These are phyloP conservation scores for Pseudogymnoascus sp. DNA, from an alignment of 2,329 filamentous ascomycete species.

Conservation along the genomic window DNA sequence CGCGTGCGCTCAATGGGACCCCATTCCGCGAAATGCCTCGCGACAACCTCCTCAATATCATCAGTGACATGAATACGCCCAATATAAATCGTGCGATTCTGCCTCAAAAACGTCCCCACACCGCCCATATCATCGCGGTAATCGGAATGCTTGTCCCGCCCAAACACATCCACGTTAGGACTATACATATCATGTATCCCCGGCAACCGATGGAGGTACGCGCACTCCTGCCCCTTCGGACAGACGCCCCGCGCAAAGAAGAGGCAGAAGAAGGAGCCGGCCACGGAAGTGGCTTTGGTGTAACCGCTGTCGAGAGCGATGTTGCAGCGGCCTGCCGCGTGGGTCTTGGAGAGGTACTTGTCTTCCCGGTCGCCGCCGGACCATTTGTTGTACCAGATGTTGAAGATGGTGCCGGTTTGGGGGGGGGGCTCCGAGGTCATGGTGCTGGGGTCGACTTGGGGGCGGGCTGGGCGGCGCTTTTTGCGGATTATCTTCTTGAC, in stretches of 20 bases:
- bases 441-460: constrained; percentile 78
- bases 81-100: constrained; percentile 89
- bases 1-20: constrained; percentile 79
- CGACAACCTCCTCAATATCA: constrained; percentile 93
- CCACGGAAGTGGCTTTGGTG: constrained; percentile 65
- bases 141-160: constrained; percentile 83
- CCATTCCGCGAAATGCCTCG: constrained; percentile 94
- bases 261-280: constrained; percentile 84
- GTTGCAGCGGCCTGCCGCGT: constrained; percentile 79
- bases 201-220: constrained; percentile 85
- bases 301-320: constrained; percentile 71
- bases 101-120: constrained; percentile 84
- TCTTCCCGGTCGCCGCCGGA: constrained; percentile 90
- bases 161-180: constrained; percentile 91
- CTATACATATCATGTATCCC: constrained; percentile 84
- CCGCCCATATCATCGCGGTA: constrained; percentile 98
- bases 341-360: constrained; percentile 74
- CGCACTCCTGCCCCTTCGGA: constrained; percentile 84
- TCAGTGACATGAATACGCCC: constrained; percentile 92
- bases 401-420: constrained; percentile 92
- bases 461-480: constrained; percentile 81
- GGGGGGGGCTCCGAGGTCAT: constrained; percentile 78
- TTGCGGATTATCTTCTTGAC: constrained; percentile 88
- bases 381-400: constrained; percentile 99
- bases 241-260: constrained; percentile 79